These are phyloP conservation scores for Backusella australiensis DNA, from an alignment of 192 early-diverging fungal species.

Conservation along the genomic window DNA sequence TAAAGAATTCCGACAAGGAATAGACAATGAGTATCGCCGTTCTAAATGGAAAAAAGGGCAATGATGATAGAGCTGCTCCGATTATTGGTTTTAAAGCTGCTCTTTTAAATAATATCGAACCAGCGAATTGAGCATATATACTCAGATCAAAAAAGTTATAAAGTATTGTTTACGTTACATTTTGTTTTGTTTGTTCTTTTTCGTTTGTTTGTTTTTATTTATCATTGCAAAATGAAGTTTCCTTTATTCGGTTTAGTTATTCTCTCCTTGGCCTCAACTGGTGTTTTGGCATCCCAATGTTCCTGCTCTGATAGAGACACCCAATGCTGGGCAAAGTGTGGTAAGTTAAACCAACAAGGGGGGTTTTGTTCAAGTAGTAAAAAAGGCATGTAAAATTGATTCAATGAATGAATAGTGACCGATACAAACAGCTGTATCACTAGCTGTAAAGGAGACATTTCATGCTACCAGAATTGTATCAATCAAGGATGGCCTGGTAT, in stretches of 20 bases:
- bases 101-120: not conserved
- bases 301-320: not conserved
- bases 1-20: not conserved
- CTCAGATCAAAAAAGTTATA: not conserved
- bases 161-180: not conserved
- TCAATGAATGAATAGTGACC: not conserved
- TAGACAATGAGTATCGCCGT: not conserved
- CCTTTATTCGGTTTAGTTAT: not conserved
- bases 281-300: not conserved
- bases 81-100: not conserved
- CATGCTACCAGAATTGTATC: not conserved
- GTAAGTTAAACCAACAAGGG: not conserved
- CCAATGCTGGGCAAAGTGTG: not conserved
- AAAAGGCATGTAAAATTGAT: not conserved
- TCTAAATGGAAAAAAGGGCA: not conserved
- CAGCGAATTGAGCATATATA: not conserved
- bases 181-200: not conserved
- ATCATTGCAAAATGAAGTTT: not conserved
- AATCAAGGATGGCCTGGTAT: not conserved
- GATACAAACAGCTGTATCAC: not conserved
- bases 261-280: not conserved
- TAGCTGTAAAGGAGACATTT: not conserved
- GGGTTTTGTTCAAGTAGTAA: not conserved
- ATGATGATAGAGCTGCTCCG: not conserved
- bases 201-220: not conserved